Base-by-base conservation (phyloP, 2,329 filamentous ascomycete genomes). In the Aquanectria penicillioides region DNA sequence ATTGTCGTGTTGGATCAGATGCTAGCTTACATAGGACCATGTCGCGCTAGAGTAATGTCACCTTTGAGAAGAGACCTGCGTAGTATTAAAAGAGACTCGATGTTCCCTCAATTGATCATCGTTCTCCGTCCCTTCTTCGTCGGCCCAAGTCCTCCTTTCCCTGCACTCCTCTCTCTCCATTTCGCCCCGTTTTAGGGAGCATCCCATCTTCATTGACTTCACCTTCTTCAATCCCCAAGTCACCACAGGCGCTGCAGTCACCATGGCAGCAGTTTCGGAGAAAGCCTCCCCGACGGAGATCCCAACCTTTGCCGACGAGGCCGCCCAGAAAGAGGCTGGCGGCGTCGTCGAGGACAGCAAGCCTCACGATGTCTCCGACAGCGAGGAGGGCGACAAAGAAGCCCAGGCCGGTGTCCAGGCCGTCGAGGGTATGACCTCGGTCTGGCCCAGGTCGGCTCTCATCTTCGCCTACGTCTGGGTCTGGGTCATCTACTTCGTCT, bases 401-500 rank as follows among this genome's bases (percentile, higher is more conserved):
- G 67, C 67, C 22, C 70, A 78, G 63, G 60, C 69, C 17, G 76
- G 78, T 51, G 76, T 80, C 29, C 72, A 73, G 51, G 69, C 74
- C 31, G 74, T 79, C 31, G 74, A 81, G 57, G 77, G 76, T 20
- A 72, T 75, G 26, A 77, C 78, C 4, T 65, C 69, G 8, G 71
- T 75, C 13, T 82, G 77, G 77, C 75, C 75, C 1, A 75, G 64
- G 53, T 67, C 70, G 2, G 68, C 76, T 28, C 71, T 81, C 29
- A 70, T 76, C 25, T 46, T 67, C 22, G 76, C 75, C 29, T 81
- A 80, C 59, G 53, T 60, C 36, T 64, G 76, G 69, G 53, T 84
- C 57, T 84, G 78, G 72, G 44, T 81, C 28, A 77, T 83, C 58
- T 79, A 78, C 66, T 80, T 84, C 40, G 76, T 82, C 65, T 77